Evolutionary conservation across 306 rosid species (phyloP), one percentile per base, ranked within the genome.

Genomic region (Castanea crenata): DNA sequence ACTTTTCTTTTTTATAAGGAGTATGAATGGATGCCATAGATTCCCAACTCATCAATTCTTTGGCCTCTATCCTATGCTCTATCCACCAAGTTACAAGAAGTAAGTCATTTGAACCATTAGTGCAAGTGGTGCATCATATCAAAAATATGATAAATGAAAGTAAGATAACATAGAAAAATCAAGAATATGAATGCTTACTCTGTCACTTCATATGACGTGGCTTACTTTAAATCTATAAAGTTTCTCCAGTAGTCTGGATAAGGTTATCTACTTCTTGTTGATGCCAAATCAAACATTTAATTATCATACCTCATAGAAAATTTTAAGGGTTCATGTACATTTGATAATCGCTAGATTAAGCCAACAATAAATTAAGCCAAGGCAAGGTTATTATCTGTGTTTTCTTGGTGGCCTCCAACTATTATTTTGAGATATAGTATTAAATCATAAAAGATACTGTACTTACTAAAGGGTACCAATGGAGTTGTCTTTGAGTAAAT

Each of bases 141-240:
- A 14, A 62, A 62, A 9, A 32, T 6, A 14, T 34, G 21, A 31
- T 67, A 13, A 21, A 20, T 2, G 25, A 34, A 67, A 16, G 27
- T 19, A 19, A 35, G 11, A 44, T 68, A 44, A 18, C 19, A 18
- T 31, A 31, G 55, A 6, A 74, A 23, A 57, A 11, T 6, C 13
- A 25, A 55, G 20, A 52, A 16, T 25, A 35, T 4, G 35, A 32
- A 71, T 49, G 54, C 54, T 49, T 49, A 3, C 54, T 49, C 12
- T 8, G 11, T 41, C 49, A 11, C 59, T 64, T 3, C 5, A 7
- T 41, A 62, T 78, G 49, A 78, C 83, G 74, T 73, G 78, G 80
- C 84, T 55, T 29, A 44, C 71, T 79, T 68, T 38, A 35, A 67
- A 69, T 79, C 58, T 15, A 35, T 74, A 35, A 21, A 58, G 32